These are phyloP conservation scores for Lobosporangium transversale DNA, from an alignment of 192 early-diverging fungal genomes.

Conservation along the genomic window DNA sequence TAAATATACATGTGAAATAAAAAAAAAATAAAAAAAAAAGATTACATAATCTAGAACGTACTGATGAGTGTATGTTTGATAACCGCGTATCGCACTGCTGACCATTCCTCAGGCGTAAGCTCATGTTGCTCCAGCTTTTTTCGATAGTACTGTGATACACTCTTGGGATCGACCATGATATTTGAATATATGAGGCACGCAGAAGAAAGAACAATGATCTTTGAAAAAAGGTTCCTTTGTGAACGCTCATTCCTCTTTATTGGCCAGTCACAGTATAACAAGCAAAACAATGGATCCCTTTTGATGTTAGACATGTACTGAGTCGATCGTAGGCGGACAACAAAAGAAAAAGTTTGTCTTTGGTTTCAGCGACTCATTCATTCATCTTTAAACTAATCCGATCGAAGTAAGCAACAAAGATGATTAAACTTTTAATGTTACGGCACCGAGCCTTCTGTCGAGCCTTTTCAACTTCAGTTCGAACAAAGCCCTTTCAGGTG, in stretches of 20 bases:
- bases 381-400: no score
- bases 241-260: neutral
- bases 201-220: no score
- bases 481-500: slow-evolving; percentile 60
- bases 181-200: no score
- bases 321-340: no score
- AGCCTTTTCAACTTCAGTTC: neutral
- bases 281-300: neutral
- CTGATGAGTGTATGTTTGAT: slow-evolving; percentile 45
- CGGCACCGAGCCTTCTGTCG: no score
- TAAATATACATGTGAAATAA: no score
- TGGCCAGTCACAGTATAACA: neutral
- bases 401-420: no score
- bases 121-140: slow-evolving; percentile 46
- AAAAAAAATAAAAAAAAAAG: no score
- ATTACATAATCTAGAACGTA: neutral
- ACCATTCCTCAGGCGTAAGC: slow-evolving; percentile 44
- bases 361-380: no score
- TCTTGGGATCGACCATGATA: slow-evolving; percentile 12
- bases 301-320: no score
- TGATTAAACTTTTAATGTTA: neutral
- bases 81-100: slow-evolving; percentile 38
- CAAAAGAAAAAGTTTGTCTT: neutral
- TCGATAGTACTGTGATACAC: slow-evolving; percentile 45
- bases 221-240: no score